Base-by-base conservation (phyloP, 768 basidiomycete species). In the Sporobolomyces pararoseus region DNA sequence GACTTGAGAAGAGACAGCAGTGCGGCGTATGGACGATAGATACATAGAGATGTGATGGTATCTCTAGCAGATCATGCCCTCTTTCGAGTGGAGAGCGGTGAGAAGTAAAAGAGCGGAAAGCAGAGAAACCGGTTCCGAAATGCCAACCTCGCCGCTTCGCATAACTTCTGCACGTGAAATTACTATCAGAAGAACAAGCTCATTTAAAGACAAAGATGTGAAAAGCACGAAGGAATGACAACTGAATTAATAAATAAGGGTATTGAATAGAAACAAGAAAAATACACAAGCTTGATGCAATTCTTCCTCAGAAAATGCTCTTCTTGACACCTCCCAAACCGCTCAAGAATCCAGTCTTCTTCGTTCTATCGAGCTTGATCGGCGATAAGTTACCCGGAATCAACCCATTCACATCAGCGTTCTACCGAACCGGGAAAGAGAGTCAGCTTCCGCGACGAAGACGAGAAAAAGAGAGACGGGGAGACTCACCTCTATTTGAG, bases 301-400 rank as follows among this genome's bases (percentile, higher is more conserved):
- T n/a, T n/a, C 44, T 7, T 37, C 35, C 25, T 49, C 46, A 61
- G 21, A 49, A 47, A 25, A 61, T 47, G 32, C 44, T 25, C 63
- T 63, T 63, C 50, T 50, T 51, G 25, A 10, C 58, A 2, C 34
- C 66, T 52, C 68, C 35, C 39, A 32, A 59, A 39, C n/a, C n/a
- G n/a, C 7, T 57, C 53, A 4, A 60, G n/a, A 14, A 42, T 23
- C 25, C 55, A 7, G 29, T 10, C 63, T 62, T 62, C 64, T 65
- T 65, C 13, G 34, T 37, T 13, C 37, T 23, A 35, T 42, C 25
- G 19, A 42, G 29, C 65, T 74, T 74, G 65, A 70, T 65, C 10
- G 72, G 72, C 49, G 72, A 74, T 25, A 74, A 52, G 32, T 66
- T 53, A 9, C 42, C 27, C 5, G 72, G 72, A 35, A 74, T 65